Conservation (phyloP, 2,329 filamentous ascomycete species). For the Ophiostoma sp. region DNA sequence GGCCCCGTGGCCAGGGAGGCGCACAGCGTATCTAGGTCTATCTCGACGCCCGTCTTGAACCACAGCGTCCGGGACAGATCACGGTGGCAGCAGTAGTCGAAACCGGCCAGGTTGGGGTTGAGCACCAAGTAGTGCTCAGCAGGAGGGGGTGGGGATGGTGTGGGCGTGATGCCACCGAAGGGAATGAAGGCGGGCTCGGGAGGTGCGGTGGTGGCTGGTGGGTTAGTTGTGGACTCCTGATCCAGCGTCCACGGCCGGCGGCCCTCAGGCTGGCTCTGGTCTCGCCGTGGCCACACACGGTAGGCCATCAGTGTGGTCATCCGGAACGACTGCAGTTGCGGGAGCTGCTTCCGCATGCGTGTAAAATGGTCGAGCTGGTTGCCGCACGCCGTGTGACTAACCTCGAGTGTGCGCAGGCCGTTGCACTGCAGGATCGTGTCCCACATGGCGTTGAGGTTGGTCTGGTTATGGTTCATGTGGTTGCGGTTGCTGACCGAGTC, state of each 20-base stretch:
- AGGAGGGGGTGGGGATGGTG: constrained; percentile 4
- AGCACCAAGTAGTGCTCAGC: constrained; percentile 15
- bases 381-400: constrained; percentile 6
- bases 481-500: neutral
- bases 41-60: constrained; percentile 20
- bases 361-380: neutral
- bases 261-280: constrained; percentile 5
- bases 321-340: constrained; percentile 15
- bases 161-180: neutral
- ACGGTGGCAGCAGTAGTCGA: neutral
- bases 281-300: neutral
- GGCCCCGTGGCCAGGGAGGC: neutral
- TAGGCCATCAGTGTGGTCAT: constrained; percentile 18
- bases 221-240: neutral
- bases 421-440: constrained; percentile 15
- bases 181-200: neutral
- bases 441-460: neutral
- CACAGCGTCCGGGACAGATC: constrained; percentile 14
- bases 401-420: constrained; percentile 25
- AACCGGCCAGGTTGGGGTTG: neutral
- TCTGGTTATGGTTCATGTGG: too few species aligned
- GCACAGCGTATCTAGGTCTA: constrained; percentile 6
- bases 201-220: neutral
- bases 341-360: neutral
- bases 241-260: neutral